Evolutionary conservation across 2,329 filamentous ascomycete genomes (phyloP), one percentile per base, ranked within the genome.

Genomic region (Sporothrix dimorphospora): DNA sequence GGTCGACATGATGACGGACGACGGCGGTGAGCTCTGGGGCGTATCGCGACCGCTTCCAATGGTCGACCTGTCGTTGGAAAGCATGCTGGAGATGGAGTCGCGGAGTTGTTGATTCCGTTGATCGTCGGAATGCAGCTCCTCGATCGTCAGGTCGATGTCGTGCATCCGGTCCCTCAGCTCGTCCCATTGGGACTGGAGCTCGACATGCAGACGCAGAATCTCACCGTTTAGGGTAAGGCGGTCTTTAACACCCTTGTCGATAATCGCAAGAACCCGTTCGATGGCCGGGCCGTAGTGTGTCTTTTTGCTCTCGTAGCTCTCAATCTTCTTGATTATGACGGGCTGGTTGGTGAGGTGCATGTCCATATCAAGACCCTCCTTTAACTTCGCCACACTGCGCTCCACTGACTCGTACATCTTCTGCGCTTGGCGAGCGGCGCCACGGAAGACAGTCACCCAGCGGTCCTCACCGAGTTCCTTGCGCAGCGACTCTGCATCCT

Each of bases 321-420:
- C 94, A 55, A 97, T 90, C 80, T 94, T 95, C 82, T 96, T 97
- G 73, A 86, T 85, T 82, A 96, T 87, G 1, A 85, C 84, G 6
- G 90, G 84, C 27, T 89, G 89, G 77, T 92, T 93, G 14, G 90
- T 91, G 73, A 94, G 82, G 75, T 96, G 91, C 77, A 91, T 86
- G 8, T 90, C 91, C 12, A 89, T 85, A 72, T 97, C 93, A 19
- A 97, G 85, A 4, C 90, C 90, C 78, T 97, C 94, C 74, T 88
- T 90, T 47, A 99, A 85, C 81, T 97, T 97, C 63, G 85, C 82
- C 72, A 97, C 89, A 79, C 94, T 97, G 75, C 95, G 88, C 79
- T 97, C 93, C 27, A 98, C 93, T 3, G 94, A 98, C 76, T 97
- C 94, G 79, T 94, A 95, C 94, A 99, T 97, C 83, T 97, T 97